A percentile compares a stretch with the other conserved stretches of the same genome.
phyloP scores from a whole-genome alignment of 1,284 basidiomycete genomes.

The Boletus hoseneyae region DNA sequence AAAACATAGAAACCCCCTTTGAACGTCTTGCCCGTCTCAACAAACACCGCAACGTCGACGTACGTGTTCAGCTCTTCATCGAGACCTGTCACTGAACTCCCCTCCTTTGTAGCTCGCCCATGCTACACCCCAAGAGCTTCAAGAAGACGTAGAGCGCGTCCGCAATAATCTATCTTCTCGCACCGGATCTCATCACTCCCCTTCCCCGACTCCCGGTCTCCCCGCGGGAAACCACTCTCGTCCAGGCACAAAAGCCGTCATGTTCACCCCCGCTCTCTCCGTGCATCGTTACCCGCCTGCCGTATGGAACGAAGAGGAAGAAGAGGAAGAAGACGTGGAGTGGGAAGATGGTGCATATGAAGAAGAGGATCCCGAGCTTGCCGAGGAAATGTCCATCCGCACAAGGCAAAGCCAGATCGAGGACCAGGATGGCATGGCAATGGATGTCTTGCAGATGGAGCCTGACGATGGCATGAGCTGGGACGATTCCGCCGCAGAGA shows the following conservation, averaged over 20 bases:
- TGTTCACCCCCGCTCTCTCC: constrained; percentile 56
- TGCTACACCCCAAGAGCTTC: constrained; percentile 67
- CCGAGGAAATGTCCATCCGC: constrained; percentile 42
- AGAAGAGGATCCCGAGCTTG: constrained; percentile 62
- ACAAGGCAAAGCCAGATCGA: constrained; percentile 37
- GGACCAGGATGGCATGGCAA: constrained; percentile 24
- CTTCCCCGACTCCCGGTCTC: constrained; percentile 44
- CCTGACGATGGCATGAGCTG: constrained; percentile 74
- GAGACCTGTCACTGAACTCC: neutral
- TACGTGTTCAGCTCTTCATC: constrained; percentile 41
- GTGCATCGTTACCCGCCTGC: constrained; percentile 71
- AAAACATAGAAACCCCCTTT: constrained; percentile 99
- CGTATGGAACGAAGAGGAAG: constrained; percentile 78
- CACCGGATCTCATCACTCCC: constrained; percentile 42
- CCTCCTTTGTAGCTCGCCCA: constrained; percentile 56
- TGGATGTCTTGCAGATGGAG: constrained; percentile 43
- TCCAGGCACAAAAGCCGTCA: constrained; percentile 41
- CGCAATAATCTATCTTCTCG: constrained; percentile 50
- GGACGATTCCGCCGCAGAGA: constrained; percentile 61
- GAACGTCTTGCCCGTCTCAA: constrained; percentile 94
- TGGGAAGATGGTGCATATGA: constrained; percentile 75
- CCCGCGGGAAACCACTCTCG: constrained; percentile 22
- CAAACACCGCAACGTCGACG: constrained; percentile 97
- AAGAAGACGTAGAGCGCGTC: constrained; percentile 52
- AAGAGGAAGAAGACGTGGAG: constrained; percentile 70